Evolutionary conservation across 495 filamentous ascomycete genomes (phyloP), one percentile per base, ranked within the genome.

Genomic region (Penicillium odoratum): DNA sequence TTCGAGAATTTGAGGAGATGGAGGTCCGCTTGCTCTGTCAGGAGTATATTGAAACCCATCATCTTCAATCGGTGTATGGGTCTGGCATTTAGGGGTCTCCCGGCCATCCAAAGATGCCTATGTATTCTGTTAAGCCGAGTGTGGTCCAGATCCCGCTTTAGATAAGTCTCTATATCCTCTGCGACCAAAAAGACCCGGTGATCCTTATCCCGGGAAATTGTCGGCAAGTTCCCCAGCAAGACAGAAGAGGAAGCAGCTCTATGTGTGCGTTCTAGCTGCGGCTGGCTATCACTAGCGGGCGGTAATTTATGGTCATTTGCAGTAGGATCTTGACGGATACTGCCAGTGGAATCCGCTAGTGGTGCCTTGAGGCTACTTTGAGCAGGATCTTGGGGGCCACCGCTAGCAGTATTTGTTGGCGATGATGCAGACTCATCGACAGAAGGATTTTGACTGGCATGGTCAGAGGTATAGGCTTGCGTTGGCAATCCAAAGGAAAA

Each of bases 21-120:
- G 25, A 56, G 45, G 54, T 56, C 54, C 54, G 47, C 47, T 50
- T 56, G 45, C 54, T 56, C 54, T 50, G 54, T 56, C 26, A 56
- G 45, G 54, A 56, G 21, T 21, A 56, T 43, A 50, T 56, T 46
- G 25, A 38, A 55, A 18, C 53, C 53, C 53, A 55, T 55, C 53
- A 55, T 55, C 53, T 55, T 55, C 44, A 36, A 43, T 55, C 53
- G 53, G 30, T 55, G 53, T 55, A 55, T 48, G 13, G 53, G 53
- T 43, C 53, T 55, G 31, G 53, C 53, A 55, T 55, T 55, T 38
- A 55, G 44, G 9, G 53, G 53, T 55, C 53, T 55, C 53, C 53
- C 53, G 31, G 53, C 53, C 53, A 55, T 55, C 53, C 53, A 55
- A 4, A 55, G 53, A 48, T 36, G 53, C 53, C 44, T 10, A 48